A percentile compares a stretch with the other conserved stretches of the same genome.
These are phyloP conservation scores for Pseudogymnoascus sp. DNA, from an alignment of 2,329 filamentous ascomycete genomes.

Conservation along the genomic window DNA sequence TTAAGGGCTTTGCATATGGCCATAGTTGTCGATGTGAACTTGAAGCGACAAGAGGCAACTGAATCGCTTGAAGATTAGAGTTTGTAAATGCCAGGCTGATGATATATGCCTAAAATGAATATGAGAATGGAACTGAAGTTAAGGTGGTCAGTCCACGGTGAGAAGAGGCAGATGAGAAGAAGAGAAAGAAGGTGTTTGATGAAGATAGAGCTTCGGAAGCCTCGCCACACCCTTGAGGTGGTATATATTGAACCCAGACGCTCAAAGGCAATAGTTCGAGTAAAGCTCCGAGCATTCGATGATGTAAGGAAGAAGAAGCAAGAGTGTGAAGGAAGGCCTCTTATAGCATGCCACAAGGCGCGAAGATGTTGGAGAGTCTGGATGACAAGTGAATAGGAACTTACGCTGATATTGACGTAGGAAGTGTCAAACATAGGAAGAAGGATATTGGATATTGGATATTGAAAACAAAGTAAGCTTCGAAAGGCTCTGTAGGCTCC, in stretches of 20 bases:
- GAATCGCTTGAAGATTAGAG: background rate
- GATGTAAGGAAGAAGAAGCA: background rate
- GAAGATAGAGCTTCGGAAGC: background rate
- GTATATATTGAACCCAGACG: background rate
- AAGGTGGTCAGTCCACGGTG: background rate
- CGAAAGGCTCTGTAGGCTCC: background rate
- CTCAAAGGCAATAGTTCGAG: background rate
- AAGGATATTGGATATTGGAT: background rate
- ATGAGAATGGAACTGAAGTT: background rate
- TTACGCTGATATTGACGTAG: background rate
- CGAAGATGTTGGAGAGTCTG: background rate
- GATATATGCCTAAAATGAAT: background rate
- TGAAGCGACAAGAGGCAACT: background rate
- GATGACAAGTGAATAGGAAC: background rate
- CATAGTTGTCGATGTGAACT: background rate
- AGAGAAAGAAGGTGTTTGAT: background rate
- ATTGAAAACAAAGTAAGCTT: background rate
- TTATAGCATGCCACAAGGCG: background rate
- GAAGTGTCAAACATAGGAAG: background rate
- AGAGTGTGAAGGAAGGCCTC: background rate
- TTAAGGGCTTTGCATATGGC: background rate
- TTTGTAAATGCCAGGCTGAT: background rate
- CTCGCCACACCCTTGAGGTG: background rate
- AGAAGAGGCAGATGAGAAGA: background rate
- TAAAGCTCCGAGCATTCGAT: background rate